Evolutionary conservation across 495 filamentous ascomycete species (phyloP).

Genomic region (Podospora sp.): DNA sequence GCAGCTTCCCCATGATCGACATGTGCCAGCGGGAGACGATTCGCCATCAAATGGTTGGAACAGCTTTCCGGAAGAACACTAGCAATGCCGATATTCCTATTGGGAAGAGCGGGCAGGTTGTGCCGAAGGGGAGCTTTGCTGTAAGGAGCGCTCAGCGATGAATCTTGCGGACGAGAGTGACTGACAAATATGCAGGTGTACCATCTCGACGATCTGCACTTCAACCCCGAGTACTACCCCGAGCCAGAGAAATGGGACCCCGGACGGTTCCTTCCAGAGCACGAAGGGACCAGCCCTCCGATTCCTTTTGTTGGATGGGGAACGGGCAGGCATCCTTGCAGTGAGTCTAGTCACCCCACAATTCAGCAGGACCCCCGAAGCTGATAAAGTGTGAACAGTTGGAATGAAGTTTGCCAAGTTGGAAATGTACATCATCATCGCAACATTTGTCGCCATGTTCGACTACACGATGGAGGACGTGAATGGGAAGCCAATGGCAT

Average conservation of each 20-base stretch:
- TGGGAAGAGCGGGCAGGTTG: slow-evolving; percentile 43
- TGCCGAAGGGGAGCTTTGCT: slow-evolving; percentile 47
- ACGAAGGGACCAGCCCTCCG: slow-evolving; percentile 42
- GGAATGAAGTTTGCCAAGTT: slow-evolving; percentile 48
- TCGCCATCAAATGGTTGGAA: slow-evolving; percentile 39
- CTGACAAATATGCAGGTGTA: slow-evolving; percentile 24
- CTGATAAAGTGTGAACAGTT: neutral
- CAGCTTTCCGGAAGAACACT: slow-evolving; percentile 42
- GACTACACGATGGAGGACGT: slow-evolving; percentile 34
- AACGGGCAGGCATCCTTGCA: slow-evolving; percentile 47
- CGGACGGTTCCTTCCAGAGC: slow-evolving; percentile 45
- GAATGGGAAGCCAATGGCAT: slow-evolving; percentile 15
- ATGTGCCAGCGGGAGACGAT: slow-evolving; percentile 50
- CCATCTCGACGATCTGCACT: slow-evolving; percentile 41
- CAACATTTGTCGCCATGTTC: slow-evolving; percentile 42
- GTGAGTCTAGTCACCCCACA: slow-evolving; percentile 1
- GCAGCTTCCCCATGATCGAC: slow-evolving; percentile 48
- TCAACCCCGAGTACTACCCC: slow-evolving; percentile 46
- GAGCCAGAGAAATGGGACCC: slow-evolving; percentile 50
- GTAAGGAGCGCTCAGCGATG: neutral
- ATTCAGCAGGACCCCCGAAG: neutral
- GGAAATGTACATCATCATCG: slow-evolving; percentile 49
- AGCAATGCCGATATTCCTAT: slow-evolving; percentile 40
- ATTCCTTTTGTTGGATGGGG: slow-evolving; percentile 50
- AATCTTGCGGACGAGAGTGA: neutral